Conservation (phyloP, 2,329 filamentous ascomycete genomes). For the Neocucurbitaria cava region DNA sequence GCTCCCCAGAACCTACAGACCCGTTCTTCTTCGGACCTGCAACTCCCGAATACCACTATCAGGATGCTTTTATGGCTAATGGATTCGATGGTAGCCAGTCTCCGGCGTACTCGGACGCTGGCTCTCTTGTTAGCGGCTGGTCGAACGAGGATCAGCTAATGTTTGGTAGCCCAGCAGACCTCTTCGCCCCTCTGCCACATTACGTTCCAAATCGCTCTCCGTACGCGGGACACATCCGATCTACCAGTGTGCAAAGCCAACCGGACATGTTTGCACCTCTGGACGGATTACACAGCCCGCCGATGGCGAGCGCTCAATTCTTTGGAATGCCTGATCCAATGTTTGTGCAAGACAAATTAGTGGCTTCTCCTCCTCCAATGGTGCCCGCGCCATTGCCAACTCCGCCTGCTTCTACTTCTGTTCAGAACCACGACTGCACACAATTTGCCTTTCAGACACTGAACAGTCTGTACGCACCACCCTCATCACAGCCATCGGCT, state of each 20-base stretch:
- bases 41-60: constrained; percentile 45
- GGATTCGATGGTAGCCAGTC: constrained; percentile 43
- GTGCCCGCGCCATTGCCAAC: constrained; percentile 38
- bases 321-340: constrained; percentile 32
- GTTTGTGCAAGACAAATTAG: constrained; percentile 31
- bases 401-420: constrained; percentile 29
- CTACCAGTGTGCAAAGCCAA: constrained; percentile 41
- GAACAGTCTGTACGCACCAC: constrained; percentile 43
- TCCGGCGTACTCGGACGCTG: constrained; percentile 41
- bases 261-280: constrained; percentile 39
- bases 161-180: constrained; percentile 34
- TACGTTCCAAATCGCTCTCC: constrained; percentile 27
- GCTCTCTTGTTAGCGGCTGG: constrained; percentile 37
- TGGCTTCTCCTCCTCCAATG: constrained; percentile 33
- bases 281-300: constrained; percentile 32
- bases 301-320: constrained; percentile 32
- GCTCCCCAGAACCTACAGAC: constrained; percentile 46
- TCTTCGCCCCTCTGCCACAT: constrained; percentile 37
- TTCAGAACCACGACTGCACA: constrained; percentile 44
- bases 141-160: constrained; percentile 43
- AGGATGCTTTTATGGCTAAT: constrained; percentile 39
- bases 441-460: constrained; percentile 46
- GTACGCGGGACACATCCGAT: constrained; percentile 33
- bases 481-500: constrained; percentile 30
- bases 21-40: constrained; percentile 44